phyloP scores from a whole-genome alignment of 2,329 filamentous ascomycete genomes.

The Ophiostoma sp. region DNA sequence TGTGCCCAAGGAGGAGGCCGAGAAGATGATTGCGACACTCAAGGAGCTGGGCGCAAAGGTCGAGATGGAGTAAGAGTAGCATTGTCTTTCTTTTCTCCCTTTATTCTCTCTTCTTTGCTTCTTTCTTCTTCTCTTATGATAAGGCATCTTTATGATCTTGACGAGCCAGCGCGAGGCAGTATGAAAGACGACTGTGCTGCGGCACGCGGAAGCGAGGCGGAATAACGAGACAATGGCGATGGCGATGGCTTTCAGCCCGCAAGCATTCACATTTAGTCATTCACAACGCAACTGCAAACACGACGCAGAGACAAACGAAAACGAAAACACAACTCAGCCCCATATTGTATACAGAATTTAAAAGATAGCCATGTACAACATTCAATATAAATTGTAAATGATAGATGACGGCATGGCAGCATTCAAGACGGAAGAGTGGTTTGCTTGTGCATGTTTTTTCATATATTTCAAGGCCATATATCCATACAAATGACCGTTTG shows the following conservation, averaged over 20 bases:
- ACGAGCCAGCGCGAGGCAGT: constrained; percentile 9
- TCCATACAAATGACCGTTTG: background rate
- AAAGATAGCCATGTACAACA: constrained; percentile 15
- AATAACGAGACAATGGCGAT: background rate
- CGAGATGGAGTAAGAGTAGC: constrained; percentile 70
- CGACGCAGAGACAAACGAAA: constrained; percentile 5
- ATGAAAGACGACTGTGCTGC: constrained; percentile 11
- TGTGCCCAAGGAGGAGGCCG: constrained; percentile 95
- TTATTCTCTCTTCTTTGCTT: background rate
- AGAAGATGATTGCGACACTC: constrained; percentile 93
- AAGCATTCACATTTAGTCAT: background rate
- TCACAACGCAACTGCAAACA: background rate
- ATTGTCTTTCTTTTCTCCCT: background rate
- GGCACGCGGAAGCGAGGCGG: background rate
- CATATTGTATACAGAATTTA: constrained; percentile 10
- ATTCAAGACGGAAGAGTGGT: background rate
- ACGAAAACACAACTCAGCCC: constrained; percentile 3
- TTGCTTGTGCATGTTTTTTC: background rate
- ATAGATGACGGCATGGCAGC: background rate
- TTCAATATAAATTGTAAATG: constrained; percentile 2
- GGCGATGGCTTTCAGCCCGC: background rate
- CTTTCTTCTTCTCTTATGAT: background rate
- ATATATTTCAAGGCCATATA: background rate
- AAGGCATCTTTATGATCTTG: constrained; percentile 1
- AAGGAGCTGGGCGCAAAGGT: constrained; percentile 89